Percentiles rank a stretch among this genome's conserved stretches.
phyloP scores from a whole-genome alignment of 2,329 filamentous ascomycete species.

The Dissoconium aciculare region DNA sequence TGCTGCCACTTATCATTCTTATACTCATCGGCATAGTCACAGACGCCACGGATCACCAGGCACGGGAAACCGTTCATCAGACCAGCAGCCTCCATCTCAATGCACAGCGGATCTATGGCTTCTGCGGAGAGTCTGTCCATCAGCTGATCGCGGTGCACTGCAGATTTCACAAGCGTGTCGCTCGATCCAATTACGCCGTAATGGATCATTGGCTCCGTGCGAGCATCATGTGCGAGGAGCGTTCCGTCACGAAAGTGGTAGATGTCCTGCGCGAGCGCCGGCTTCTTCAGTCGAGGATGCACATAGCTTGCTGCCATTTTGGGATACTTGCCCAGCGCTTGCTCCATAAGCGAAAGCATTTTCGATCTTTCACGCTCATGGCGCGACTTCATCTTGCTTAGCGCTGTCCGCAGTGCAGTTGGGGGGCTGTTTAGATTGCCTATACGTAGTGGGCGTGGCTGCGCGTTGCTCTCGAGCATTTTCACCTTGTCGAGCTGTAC shows the following conservation, averaged over 20 bases:
- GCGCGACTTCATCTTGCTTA: slow-evolving; percentile 4
- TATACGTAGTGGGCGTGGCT: slow-evolving; percentile 7
- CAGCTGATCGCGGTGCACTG: slow-evolving; percentile 10
- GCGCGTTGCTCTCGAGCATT: not conserved
- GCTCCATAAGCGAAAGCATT: too few relatives aligned
- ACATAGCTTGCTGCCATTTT: slow-evolving; percentile 2
- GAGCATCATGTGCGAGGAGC: too few relatives aligned
- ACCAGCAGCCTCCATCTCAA: slow-evolving; percentile 16
- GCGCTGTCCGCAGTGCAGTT: slow-evolving; percentile 4
- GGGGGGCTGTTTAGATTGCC: slow-evolving; percentile 11
- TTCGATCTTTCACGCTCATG: slow-evolving; percentile 3
- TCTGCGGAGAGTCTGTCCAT: slow-evolving; percentile 7
- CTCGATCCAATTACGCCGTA: slow-evolving; percentile 28
- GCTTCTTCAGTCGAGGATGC: slow-evolving; percentile 3
- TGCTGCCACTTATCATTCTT: slow-evolving; percentile 14
- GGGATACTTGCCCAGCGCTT: too few relatives aligned
- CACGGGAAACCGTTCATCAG: slow-evolving; percentile 13
- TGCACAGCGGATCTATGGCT: slow-evolving; percentile 7
- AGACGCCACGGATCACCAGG: slow-evolving; percentile 15
- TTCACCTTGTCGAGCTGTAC: slow-evolving; percentile 18
- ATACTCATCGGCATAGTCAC: slow-evolving; percentile 14
- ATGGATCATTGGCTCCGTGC: slow-evolving; percentile 23
- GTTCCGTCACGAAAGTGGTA: too few relatives aligned
- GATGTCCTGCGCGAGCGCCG: too few relatives aligned
- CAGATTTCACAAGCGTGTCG: slow-evolving; percentile 28